phyloP scores from a whole-genome alignment of 495 filamentous ascomycete species.

The Aspergillus heteromorphus region DNA sequence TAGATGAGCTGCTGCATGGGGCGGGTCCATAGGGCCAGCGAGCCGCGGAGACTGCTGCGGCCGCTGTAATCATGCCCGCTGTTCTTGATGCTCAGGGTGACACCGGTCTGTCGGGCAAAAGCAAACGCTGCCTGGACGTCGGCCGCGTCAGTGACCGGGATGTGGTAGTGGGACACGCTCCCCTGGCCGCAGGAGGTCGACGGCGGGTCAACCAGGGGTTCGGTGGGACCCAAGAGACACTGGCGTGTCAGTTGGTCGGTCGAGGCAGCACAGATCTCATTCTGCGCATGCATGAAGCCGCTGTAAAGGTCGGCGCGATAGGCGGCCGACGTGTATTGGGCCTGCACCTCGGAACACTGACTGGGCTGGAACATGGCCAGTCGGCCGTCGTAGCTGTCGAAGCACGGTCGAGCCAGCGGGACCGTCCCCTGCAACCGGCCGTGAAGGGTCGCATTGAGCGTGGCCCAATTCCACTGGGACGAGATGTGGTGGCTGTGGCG shows the following conservation, averaged over 20 bases:
- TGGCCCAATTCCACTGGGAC: too few relatives aligned
- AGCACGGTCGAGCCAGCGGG: too few relatives aligned
- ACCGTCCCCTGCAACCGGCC: too few relatives aligned
- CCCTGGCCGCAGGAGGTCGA: constrained; percentile 13
- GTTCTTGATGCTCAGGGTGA: constrained; percentile 44
- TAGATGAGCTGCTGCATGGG: constrained; percentile 31
- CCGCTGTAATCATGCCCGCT: constrained; percentile 50
- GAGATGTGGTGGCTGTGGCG: too few relatives aligned
- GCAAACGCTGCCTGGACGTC: constrained; percentile 13
- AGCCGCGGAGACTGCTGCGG: constrained; percentile 46
- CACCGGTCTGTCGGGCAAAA: constrained; percentile 10
- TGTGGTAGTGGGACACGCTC: constrained; percentile 10
- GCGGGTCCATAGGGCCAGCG: constrained; percentile 50
- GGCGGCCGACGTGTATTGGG: too few relatives aligned
- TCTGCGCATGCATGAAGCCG: constrained; percentile 34
- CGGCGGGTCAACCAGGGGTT: constrained; percentile 8
- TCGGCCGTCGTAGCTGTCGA: too few relatives aligned
- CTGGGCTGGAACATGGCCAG: too few relatives aligned
- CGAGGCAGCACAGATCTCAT: constrained; percentile 24
- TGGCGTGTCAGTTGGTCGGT: constrained; percentile 26
- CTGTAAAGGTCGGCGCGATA: constrained; percentile 1
- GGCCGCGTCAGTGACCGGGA: constrained; percentile 5
- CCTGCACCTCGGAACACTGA: too few relatives aligned
- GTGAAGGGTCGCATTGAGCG: too few relatives aligned
- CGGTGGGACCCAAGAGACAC: constrained; percentile 25